Base-by-base conservation (phyloP, 1,139 yeast genomes). In the Geotrichum klebahnii region DNA sequence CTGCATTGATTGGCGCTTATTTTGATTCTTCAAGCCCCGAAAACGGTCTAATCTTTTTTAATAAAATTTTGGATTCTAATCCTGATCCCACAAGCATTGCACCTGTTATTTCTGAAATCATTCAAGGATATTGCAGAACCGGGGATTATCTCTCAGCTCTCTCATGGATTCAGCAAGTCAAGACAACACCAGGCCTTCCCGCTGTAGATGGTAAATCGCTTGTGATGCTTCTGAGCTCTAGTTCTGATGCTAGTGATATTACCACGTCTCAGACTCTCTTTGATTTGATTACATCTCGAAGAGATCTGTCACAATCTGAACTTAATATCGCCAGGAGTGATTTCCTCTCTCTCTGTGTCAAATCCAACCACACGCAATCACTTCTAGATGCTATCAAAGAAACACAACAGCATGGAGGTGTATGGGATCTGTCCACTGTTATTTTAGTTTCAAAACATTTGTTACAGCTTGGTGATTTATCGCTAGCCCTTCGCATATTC, bases 381-480 rank as follows among this genome's bases (percentile, higher is more conserved):
- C 48, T 69, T 16, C 53, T 59, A 48, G 62, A 65, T 53, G 65
- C 59, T 5, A 54, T 69, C 36, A 57, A 61, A 22, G 72, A 69
- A 52, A 54, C 68, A 5, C 62, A 60, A 16, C 44, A 65, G 5
- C 56, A 65, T 31, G 58, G 57, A 9, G 67, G 65, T 8, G 52
- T 59, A 3, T 66, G 70, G 69, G 70, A 67, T 42, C 64, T 64
- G 10, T 53, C 64, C 3, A 66, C 71, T 1, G 43, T 64, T 4
- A 52, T 59, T 1, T 55, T 50, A 8, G 65, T 59, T 2, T 49
- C 59, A 24, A 46, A 54, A 19, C 56, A 49, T 40, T 57, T 67
- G 10, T 35, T 57, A 31, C 16, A 34, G 2, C 22, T 43, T 9
- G 59, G 54, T 4, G 59, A 65, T 28, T 31, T 58, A 9, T 53